Evolutionary conservation across 179 eudicot genomes (phyloP), one percentile per base, ranked within the genome.

Genomic region (Gypsophila paniculata): DNA sequence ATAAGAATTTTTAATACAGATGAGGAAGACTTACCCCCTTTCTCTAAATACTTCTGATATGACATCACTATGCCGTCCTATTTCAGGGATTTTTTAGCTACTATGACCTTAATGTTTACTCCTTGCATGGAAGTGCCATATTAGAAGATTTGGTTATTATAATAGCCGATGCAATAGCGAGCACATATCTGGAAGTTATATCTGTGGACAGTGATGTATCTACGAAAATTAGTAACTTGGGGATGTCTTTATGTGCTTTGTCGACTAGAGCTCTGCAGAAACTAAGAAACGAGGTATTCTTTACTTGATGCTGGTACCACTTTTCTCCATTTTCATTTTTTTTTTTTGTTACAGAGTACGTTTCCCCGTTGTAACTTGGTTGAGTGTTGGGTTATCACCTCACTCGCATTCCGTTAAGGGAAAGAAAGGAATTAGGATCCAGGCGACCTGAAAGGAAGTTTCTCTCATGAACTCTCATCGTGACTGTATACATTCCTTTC

Each of bases 241-340:
- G 90, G 73, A 70, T 90, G 84, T 86, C 84, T 71, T 74, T 91
- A 81, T 91, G 99, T 73, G 73, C 88, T 57, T 77, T 91, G 75
- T 90, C 99, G 29, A 92, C 97, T 63, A 80, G 97, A 84, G 89
- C 87, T 74, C 88, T 94, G 78, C 99, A 94, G 82, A 91, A 86
- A 82, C 74, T 88, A 74, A 87, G 99, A 63, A 94, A 94, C 78
- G 97, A 94, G 96, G 99, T 90, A 81, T 72, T 22, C 46, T 59
- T 29, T 65, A 19, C 22, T 17, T 65, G 38, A 52, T 32, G 69
- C 62, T 63, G 49, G 2, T 69, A 9, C 42, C 2, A 23, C 14
- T 46, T 66, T 46, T 22, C 18, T 48, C 36, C 23, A 9, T 14
- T 26, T 66, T 14, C 39, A 34, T 4, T 29, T 29, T n/a, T 29